phyloP scores from a whole-genome alignment of 2,329 filamentous ascomycete species.

The Sporothrix euskadiensis region DNA sequence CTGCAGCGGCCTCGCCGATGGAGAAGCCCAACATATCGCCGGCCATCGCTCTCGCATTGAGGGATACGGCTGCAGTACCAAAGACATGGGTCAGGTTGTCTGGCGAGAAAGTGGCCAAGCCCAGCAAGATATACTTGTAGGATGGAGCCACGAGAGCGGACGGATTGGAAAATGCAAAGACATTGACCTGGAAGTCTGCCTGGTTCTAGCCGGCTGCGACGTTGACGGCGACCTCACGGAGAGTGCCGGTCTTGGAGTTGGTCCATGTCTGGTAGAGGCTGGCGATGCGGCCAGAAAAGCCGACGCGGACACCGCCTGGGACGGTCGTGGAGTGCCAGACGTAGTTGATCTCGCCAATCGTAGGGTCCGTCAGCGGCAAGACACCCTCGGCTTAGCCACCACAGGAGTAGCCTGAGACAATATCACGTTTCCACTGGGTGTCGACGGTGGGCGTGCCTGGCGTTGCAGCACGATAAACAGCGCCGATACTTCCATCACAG shows the following conservation, averaged over 20 bases:
- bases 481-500: background rate
- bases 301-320: constrained; percentile 3
- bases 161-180: background rate
- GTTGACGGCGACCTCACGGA: background rate
- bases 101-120: background rate
- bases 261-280: constrained; percentile 9
- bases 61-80: background rate
- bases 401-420: background rate
- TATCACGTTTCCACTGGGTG: background rate
- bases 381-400: background rate
- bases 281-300: background rate
- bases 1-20: background rate
- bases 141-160: background rate
- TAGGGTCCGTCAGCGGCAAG: background rate
- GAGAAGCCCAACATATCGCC: background rate
- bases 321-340: constrained; percentile 2
- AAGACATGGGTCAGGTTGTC: background rate
- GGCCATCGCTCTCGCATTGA: background rate
- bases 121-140: background rate
- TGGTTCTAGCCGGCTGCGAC: constrained; percentile 3
- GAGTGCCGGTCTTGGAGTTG: background rate
- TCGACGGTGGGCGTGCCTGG: background rate
- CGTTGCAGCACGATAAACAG: background rate
- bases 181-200: background rate
- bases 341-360: background rate